Evolutionary conservation across 2,329 filamentous ascomycete genomes (phyloP), one percentile per base, ranked within the genome.

Genomic region (Xylariaceae sp.): DNA sequence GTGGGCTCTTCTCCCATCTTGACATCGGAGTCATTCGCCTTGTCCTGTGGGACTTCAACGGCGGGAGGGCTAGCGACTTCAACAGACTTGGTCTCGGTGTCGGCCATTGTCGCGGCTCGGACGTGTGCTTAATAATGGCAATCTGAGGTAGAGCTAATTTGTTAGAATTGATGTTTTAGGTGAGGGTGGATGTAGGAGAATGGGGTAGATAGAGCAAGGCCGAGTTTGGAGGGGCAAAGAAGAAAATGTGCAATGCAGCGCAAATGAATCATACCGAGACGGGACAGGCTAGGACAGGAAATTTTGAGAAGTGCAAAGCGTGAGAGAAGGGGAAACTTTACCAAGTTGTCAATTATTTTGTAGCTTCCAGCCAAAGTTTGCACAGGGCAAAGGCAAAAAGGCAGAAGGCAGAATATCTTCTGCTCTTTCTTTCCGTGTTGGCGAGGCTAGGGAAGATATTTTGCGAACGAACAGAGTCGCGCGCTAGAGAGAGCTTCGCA

Each of bases 51-150:
- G n/a, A 37, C 52, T 28, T 52, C 58, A 19, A 55, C 52, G 51
- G 52, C 60, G 23, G 55, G 34, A 40, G 58, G 49, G 40, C 60
- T 51, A 36, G 64, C 59, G 62, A 74, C 70, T 70, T 78, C 75
- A 40, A 69, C 69, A 50, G 74, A 72, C 69, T 78, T 78, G 65
- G 70, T 68, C 43, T 75, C 70, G 26, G 41, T 57, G 57, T 76
- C 74, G 62, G 73, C 71, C 68, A 73, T 72, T 16, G 37, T 62
- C 43, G 44, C 58, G 59, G 58, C 46, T 53, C 6, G 39, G 19
- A 31, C 23, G 9, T 33, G n/a, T 14, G 3, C 19, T 53, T 14
- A 34, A 28, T 28, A 12, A 34, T 14, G 14, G 17, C 7, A 11
- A 34, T 28, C 28, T 40, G 24, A n/a, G 40, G 12, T 12, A 12